phyloP scores from a whole-genome alignment of 1,139 yeast species.

The Debaryomyces sp. region DNA sequence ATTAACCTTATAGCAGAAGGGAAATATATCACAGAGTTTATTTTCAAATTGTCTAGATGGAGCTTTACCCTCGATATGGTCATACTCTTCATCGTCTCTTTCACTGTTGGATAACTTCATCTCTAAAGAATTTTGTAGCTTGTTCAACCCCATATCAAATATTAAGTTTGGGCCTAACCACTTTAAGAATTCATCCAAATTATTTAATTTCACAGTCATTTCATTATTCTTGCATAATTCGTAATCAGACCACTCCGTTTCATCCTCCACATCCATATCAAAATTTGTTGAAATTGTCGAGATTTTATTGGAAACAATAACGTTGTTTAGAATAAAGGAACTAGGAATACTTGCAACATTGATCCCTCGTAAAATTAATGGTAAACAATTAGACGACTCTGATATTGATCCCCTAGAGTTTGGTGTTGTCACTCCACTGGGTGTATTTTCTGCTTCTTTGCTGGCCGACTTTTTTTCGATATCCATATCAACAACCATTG shows the following conservation, averaged over 20 bases:
- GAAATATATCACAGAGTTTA: conserved; percentile 30
- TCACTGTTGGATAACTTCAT: conserved; percentile 16
- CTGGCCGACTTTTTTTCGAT: background rate
- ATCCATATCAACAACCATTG: background rate
- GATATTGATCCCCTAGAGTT: conserved; percentile 17
- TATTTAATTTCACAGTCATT: conserved; percentile 29
- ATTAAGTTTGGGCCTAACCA: conserved; percentile 39
- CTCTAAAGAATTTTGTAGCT: conserved; percentile 15
- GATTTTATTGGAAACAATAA: conserved; percentile 1
- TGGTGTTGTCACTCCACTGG: conserved; percentile 2
- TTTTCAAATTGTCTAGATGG: conserved; percentile 19
- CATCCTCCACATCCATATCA: conserved; percentile 40
- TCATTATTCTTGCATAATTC: conserved; percentile 33
- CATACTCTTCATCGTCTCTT: conserved; percentile 4
- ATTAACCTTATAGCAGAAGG: conserved; percentile 35
- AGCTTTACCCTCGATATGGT: conserved; percentile 13
- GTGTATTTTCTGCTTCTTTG: background rate
- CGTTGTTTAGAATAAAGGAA: conserved; percentile 42
- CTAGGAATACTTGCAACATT: conserved; percentile 63
- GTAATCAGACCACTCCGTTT: conserved; percentile 37
- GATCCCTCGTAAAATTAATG: conserved; percentile 63
- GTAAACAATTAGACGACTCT: conserved; percentile 58
- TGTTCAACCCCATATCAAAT: conserved; percentile 39
- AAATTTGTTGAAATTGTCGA: conserved; percentile 24
- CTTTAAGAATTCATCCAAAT: conserved; percentile 37